phyloP scores from a whole-genome alignment of 441 rosid species.

The Eruca vesicaria region DNA sequence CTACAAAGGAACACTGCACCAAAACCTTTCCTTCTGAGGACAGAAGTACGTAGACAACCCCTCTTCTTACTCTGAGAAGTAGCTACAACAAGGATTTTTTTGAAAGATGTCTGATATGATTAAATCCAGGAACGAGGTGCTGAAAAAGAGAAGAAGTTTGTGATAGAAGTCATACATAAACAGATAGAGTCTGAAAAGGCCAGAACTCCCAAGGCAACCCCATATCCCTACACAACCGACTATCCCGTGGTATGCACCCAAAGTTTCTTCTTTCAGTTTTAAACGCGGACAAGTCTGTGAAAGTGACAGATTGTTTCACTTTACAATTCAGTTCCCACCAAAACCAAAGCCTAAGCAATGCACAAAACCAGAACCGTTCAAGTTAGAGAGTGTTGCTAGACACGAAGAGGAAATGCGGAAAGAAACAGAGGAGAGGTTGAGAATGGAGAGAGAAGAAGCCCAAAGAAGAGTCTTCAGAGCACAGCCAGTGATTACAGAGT shows the following conservation, averaged over 20 bases:
- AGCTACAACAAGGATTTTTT: neutral
- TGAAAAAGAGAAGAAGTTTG: neutral
- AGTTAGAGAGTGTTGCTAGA: conserved; percentile 66
- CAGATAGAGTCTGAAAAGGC: neutral
- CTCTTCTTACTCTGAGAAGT: neutral
- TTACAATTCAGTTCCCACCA: conserved; percentile 36
- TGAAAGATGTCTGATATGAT: conserved; percentile 37
- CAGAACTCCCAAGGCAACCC: conserved; percentile 44
- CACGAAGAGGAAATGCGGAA: conserved; percentile 76
- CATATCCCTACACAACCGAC: conserved; percentile 92
- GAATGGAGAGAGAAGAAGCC: conserved; percentile 64
- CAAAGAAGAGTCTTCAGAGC: conserved; percentile 67
- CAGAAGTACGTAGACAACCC: neutral
- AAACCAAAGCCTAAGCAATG: conserved; percentile 73
- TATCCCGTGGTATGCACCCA: conserved; percentile 20
- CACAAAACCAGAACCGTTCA: conserved; percentile 81
- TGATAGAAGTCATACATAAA: neutral
- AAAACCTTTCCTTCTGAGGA: neutral
- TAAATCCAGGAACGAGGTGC: conserved; percentile 45
- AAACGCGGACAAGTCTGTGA: neutral
- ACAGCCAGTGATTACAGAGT: conserved; percentile 64
- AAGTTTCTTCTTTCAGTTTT: neutral
- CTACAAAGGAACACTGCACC: conserved; percentile 4
- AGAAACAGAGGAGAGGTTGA: conserved; percentile 65
- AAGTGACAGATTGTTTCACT: neutral